Evolutionary conservation across 2,329 filamentous ascomycete species (phyloP).

Genomic region (Geosmithia flava): DNA sequence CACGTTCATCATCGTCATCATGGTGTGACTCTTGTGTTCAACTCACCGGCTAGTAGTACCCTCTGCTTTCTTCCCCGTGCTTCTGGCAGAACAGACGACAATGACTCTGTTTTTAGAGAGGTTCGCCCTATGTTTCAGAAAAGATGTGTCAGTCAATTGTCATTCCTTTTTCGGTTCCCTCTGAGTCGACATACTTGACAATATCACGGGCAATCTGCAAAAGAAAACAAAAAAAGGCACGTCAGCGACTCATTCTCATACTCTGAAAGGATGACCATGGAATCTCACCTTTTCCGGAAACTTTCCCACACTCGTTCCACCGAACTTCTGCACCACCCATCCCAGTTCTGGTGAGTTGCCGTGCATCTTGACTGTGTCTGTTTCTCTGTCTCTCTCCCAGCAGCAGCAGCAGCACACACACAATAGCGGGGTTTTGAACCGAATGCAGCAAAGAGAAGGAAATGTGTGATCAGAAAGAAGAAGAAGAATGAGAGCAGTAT

Average conservation of each 20-base stretch:
- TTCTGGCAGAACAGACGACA: conserved; percentile 90
- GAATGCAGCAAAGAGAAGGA: too few species aligned
- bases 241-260: background rate
- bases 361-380: conserved; percentile 4
- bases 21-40: conserved; percentile 1
- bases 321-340: conserved; percentile 93
- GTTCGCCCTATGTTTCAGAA: conserved; percentile 22
- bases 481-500: too few species aligned
- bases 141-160: too few species aligned
- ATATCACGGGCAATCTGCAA: conserved; percentile 28
- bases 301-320: conserved; percentile 91
- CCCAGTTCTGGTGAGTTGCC: conserved; percentile 28
- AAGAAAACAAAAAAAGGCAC: too few species aligned
- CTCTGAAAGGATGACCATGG: background rate
- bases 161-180: too few species aligned
- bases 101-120: conserved; percentile 64
- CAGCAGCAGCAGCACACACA: too few species aligned
- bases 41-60: conserved; percentile 90
- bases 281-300: conserved; percentile 57
- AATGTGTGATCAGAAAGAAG: too few species aligned
- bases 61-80: conserved; percentile 85
- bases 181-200: conserved; percentile 19
- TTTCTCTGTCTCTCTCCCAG: background rate
- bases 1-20: background rate
- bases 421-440: background rate